These are phyloP conservation scores for Yamadazyma paraphyllophila DNA, from an alignment of 805 yeast genomes.

Conservation along the genomic window DNA sequence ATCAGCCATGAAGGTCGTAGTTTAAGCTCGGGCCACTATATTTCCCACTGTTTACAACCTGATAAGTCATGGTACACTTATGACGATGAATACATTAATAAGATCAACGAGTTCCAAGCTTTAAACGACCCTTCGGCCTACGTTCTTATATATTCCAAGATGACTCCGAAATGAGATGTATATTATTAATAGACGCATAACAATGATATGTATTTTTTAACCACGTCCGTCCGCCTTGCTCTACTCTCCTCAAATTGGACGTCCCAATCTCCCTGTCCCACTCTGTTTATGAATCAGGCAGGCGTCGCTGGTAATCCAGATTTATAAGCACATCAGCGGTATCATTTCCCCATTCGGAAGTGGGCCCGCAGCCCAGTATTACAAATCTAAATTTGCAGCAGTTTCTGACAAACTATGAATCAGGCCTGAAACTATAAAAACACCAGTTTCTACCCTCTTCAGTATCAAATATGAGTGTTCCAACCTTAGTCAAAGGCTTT, in stretches of 20 bases:
- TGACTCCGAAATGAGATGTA: slow-evolving; percentile 36
- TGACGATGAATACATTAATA: slow-evolving; percentile 87
- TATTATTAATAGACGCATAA: slow-evolving; percentile 7
- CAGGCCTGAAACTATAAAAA: no score
- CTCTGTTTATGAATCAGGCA: no score
- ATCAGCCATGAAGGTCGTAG: slow-evolving; percentile 95
- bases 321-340: no score
- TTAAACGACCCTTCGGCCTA: slow-evolving; percentile 86
- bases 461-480: slow-evolving; percentile 1
- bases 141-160: slow-evolving; percentile 77
- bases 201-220: no score
- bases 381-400: no score
- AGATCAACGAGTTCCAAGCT: slow-evolving; percentile 68
- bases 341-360: no score
- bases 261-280: no score
- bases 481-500: slow-evolving; percentile 8
- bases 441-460: neutral
- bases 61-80: slow-evolving; percentile 91
- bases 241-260: no score
- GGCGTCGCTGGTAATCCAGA: no score
- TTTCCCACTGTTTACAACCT: slow-evolving; percentile 88
- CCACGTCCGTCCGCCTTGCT: no score
- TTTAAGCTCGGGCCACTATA: slow-evolving; percentile 88
- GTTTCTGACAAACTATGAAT: no score
- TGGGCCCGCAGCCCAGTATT: no score